phyloP scores from a whole-genome alignment of 768 basidiomycete species.

The Nidularia pulvinata region DNA sequence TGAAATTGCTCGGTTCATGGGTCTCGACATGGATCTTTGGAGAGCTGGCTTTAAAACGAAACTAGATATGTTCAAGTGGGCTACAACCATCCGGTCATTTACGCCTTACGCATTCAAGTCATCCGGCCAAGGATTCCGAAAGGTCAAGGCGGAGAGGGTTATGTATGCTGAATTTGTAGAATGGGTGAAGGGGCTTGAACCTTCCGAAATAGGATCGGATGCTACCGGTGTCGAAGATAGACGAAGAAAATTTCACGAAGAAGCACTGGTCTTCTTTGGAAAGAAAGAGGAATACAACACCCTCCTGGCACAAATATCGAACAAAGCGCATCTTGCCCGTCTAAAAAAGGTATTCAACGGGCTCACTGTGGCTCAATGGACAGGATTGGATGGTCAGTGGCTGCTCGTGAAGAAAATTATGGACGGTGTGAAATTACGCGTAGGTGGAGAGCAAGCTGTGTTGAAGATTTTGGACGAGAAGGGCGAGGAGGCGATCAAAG shows the following conservation, averaged over 20 bases:
- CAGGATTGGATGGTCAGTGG: conserved; percentile 41
- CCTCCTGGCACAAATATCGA: conserved; percentile 16
- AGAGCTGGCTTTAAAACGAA: conserved; percentile 53
- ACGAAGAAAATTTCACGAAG: conserved; percentile 25
- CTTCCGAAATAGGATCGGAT: conserved; percentile 4
- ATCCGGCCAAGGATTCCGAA: conserved; percentile 33
- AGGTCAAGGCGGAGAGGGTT: conserved; percentile 41
- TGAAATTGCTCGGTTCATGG: conserved; percentile 55
- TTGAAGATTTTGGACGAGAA: conserved; percentile 30
- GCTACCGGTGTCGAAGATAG: conserved; percentile 9
- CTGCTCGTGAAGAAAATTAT: conserved; percentile 48
- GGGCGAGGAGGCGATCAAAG: conserved; percentile 34
- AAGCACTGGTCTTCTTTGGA: conserved; percentile 51
- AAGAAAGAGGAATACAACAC: conserved; percentile 48
- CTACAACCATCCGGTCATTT: conserved; percentile 52
- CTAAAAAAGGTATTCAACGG: conserved; percentile 50
- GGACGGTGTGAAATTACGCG: conserved; percentile 41
- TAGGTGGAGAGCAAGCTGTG: conserved; percentile 48
- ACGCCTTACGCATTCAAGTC: conserved; percentile 33
- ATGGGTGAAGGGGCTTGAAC: conserved; percentile 32
- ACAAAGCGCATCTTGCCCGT: conserved; percentile 5
- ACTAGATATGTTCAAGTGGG: conserved; percentile 58
- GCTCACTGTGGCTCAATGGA: conserved; percentile 52
- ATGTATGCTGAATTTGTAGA: conserved; percentile 63
- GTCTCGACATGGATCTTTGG: conserved; percentile 52